A percentile compares a stretch with the other conserved stretches of the same genome.
These are phyloP conservation scores for Pseudogymnoascus sp. DNA, from an alignment of 2,329 filamentous ascomycete species.

Conservation along the genomic window DNA sequence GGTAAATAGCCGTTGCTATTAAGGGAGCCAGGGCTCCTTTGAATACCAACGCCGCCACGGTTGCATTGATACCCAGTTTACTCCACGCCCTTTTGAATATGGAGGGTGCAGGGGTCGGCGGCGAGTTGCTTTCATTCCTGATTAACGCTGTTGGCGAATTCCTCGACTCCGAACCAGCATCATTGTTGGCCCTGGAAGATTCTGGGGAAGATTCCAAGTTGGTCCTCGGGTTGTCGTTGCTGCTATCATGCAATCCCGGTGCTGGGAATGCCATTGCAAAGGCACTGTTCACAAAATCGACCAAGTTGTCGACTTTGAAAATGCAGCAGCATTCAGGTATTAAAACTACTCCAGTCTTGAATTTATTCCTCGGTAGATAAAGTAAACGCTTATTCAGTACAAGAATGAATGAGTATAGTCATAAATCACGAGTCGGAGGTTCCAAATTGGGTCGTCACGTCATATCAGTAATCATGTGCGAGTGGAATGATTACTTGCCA, in stretches of 20 bases:
- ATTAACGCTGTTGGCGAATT: neutral
- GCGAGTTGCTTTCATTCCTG: neutral
- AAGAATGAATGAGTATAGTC: neutral
- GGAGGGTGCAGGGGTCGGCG: neutral
- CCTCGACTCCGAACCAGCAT: neutral
- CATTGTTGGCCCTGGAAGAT: neutral
- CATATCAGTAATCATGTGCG: neutral
- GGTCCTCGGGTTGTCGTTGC: neutral
- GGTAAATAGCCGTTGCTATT: slow-evolving; percentile 18
- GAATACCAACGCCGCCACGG: slow-evolving; percentile 18
- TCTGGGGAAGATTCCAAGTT: neutral
- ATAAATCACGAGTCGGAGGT: neutral
- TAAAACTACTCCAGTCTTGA: neutral
- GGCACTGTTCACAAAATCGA: neutral
- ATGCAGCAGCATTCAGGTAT: neutral
- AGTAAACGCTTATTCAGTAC: neutral
- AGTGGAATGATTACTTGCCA: neutral
- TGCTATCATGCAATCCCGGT: neutral
- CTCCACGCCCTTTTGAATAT: slow-evolving; percentile 13
- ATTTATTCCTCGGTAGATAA: neutral
- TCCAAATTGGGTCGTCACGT: neutral
- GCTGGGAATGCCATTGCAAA: neutral
- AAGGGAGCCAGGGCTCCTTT: slow-evolving; percentile 17
- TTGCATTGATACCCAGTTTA: slow-evolving; percentile 14
- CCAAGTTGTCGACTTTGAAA: neutral